These are phyloP conservation scores for Corylus avellana DNA, from an alignment of 306 rosid species.

Conservation along the genomic window DNA sequence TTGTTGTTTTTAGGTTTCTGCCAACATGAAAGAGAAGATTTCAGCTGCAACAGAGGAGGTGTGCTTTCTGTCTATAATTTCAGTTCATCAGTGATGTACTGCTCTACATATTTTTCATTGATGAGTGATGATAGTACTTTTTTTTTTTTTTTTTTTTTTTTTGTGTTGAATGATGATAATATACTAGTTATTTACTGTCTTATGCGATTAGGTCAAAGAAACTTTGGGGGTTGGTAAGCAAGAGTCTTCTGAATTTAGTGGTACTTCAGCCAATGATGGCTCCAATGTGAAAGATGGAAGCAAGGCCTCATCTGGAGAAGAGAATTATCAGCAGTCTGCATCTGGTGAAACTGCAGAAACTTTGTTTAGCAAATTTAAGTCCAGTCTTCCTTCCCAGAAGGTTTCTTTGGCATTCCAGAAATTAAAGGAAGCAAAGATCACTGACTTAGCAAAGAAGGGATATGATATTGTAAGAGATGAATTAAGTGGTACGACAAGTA, in stretches of 20 bases:
- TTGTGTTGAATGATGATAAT: background rate
- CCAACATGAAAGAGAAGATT: constrained; percentile 78
- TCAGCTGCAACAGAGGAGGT: constrained; percentile 90
- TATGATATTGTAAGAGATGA: constrained; percentile 81
- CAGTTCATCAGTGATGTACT: constrained; percentile 9
- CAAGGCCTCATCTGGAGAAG: constrained; percentile 46
- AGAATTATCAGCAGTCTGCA: constrained; percentile 41
- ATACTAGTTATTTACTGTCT: constrained; percentile 17
- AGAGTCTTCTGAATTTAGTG: constrained; percentile 54
- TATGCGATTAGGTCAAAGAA: constrained; percentile 69
- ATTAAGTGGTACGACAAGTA: constrained; percentile 57
- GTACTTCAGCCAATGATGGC: constrained; percentile 48
- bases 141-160: constrained; percentile 9
- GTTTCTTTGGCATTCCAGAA: constrained; percentile 66
- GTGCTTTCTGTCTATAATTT: constrained; percentile 27
- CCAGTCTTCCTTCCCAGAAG: constrained; percentile 57
- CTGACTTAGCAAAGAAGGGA: constrained; percentile 72
- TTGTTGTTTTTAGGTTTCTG: constrained; percentile 61
- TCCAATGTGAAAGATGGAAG: constrained; percentile 48
- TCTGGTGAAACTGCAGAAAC: constrained; percentile 58
- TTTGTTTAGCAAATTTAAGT: constrained; percentile 68
- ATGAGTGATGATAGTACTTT: constrained; percentile 2
- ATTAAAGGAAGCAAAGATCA: constrained; percentile 67
- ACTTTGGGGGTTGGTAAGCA: constrained; percentile 69
- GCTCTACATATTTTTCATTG: background rate